Conservation (phyloP, 2,329 filamentous ascomycete genomes). For the Tolypocladium inflatum region DNA sequence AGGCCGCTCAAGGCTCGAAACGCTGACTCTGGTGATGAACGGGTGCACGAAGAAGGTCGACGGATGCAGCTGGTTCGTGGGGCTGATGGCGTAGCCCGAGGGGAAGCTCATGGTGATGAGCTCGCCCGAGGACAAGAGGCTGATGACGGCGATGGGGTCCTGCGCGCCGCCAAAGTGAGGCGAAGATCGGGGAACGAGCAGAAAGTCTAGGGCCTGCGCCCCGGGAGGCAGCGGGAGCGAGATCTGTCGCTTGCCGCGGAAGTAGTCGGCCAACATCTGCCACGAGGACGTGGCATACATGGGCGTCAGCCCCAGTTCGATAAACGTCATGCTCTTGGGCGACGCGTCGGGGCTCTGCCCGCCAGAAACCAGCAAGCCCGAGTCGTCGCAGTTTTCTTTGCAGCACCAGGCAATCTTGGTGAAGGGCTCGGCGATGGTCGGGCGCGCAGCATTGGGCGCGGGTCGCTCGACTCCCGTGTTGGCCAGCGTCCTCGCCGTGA, state of each 20-base stretch:
- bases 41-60: conserved; percentile 85
- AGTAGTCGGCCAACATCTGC: conserved; percentile 71
- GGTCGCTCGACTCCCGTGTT: conserved; percentile 66
- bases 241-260: conserved; percentile 64
- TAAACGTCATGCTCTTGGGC: conserved; percentile 72
- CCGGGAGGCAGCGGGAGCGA: conserved; percentile 68
- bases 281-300: conserved; percentile 87
- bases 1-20: conserved; percentile 67
- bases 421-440: conserved; percentile 62
- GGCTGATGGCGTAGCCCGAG: conserved; percentile 79
- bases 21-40: conserved; percentile 64
- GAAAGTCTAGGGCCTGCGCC: conserved; percentile 70
- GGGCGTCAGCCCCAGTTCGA: conserved; percentile 83
- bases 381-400: conserved; percentile 89
- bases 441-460: conserved; percentile 36
- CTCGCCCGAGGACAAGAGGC: conserved; percentile 76
- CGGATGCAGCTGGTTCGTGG: conserved; percentile 85
- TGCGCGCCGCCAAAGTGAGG: conserved; percentile 83
- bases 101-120: conserved; percentile 86
- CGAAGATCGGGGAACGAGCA: conserved; percentile 69
- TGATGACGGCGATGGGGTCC: conserved; percentile 80
- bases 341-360: conserved; percentile 59
- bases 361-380: conserved; percentile 76
- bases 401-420: conserved; percentile 84
- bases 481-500: conserved; percentile 74